phyloP scores from a whole-genome alignment of 1,139 yeast genomes.

The Magnusiomyces sp. region DNA sequence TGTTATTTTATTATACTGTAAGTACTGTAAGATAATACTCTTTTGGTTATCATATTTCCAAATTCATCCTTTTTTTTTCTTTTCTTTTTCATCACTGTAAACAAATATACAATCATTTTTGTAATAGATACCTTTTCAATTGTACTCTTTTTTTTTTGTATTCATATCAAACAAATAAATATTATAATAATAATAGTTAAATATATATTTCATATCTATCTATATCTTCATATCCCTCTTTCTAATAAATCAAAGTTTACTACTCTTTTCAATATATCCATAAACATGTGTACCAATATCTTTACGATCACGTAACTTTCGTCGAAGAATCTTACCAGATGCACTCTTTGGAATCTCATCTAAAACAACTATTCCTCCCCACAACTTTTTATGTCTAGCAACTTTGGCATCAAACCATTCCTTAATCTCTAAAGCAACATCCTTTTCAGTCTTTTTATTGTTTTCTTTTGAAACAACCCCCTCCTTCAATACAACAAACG shows the following conservation, averaged over 20 bases:
- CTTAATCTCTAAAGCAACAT: conserved; percentile 23
- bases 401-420: conserved; percentile 31
- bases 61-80: neutral
- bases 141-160: neutral
- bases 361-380: conserved; percentile 34
- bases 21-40: no score
- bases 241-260: no score
- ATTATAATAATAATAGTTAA: neutral
- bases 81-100: neutral
- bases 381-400: conserved; percentile 33
- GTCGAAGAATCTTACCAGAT: conserved; percentile 34
- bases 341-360: conserved; percentile 34
- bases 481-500: conserved; percentile 27
- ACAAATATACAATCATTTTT: no score
- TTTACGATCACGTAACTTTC: conserved; percentile 25
- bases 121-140: no score
- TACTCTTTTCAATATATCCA: conserved; percentile 14
- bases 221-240: no score
- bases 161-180: neutral
- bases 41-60: no score
- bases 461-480: conserved; percentile 5
- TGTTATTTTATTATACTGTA: no score
- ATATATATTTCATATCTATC: neutral
- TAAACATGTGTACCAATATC: conserved; percentile 16
- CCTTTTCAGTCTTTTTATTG: neutral